These are phyloP conservation scores for Xylariomycetidae sp. DNA, from an alignment of 2,329 filamentous ascomycete genomes.

Conservation along the genomic window DNA sequence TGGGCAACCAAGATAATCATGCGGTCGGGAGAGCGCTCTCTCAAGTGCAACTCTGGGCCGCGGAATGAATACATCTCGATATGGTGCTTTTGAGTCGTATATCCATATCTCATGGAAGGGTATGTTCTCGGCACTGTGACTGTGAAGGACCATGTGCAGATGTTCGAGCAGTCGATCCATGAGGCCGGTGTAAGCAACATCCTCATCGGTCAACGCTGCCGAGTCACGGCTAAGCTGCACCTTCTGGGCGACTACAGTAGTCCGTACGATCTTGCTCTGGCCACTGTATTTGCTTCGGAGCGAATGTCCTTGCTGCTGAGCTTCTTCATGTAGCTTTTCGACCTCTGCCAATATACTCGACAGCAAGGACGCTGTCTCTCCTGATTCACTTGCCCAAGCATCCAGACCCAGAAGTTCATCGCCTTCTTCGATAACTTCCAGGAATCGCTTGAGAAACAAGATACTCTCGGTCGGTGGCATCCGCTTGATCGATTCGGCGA, in stretches of 20 bases:
- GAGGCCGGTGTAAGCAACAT: constrained; percentile 64
- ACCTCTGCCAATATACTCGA: constrained; percentile 41
- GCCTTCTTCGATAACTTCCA: constrained; percentile 32
- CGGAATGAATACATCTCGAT: constrained; percentile 70
- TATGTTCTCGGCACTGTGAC: constrained; percentile 38
- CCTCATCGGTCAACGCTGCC: constrained; percentile 63
- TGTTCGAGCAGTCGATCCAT: constrained; percentile 52
- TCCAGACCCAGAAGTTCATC: constrained; percentile 32
- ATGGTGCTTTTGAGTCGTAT: constrained; percentile 67
- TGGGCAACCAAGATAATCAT: constrained; percentile 71
- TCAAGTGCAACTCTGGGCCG: constrained; percentile 67
- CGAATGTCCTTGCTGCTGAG: constrained; percentile 39
- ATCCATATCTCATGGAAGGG: constrained; percentile 70
- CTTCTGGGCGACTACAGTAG: constrained; percentile 76
- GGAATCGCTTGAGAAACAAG: constrained; percentile 37
- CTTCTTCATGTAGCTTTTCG: constrained; percentile 38
- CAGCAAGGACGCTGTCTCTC: constrained; percentile 30
- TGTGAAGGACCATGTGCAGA: constrained; percentile 34
- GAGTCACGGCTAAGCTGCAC: constrained; percentile 75
- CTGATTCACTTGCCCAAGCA: constrained; percentile 27
- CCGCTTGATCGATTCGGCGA: constrained; percentile 56
- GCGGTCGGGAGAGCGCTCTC: constrained; percentile 64
- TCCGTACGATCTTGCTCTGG: constrained; percentile 64
- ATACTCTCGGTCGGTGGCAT: constrained; percentile 49
- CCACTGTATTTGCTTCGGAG: constrained; percentile 73